Conservation (phyloP, 352 stramenopile species). For the Thalassiosira ordinaria region DNA sequence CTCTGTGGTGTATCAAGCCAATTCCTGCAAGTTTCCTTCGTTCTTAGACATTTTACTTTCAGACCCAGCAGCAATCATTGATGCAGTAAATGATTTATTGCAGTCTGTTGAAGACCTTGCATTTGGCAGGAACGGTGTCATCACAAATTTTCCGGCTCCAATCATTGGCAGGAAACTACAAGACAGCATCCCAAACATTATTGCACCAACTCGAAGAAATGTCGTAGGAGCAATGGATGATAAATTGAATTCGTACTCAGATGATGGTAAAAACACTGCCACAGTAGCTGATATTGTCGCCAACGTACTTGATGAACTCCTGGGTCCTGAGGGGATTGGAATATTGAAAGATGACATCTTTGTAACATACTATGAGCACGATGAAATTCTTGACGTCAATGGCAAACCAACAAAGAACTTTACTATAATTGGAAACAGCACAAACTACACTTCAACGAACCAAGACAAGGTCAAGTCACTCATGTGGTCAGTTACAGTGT, state of each 20-base stretch:
- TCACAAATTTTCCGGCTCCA: too few species aligned
- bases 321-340: not conserved
- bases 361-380: constrained; percentile 32
- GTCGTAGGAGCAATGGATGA: constrained; percentile 36
- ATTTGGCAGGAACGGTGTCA: constrained; percentile 25
- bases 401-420: too few species aligned
- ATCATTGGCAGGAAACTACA: too few species aligned
- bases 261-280: not conserved
- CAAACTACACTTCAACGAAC: too few species aligned
- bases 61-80: constrained; percentile 33
- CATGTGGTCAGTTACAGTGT: too few species aligned
- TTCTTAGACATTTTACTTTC: constrained; percentile 24
- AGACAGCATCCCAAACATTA: too few species aligned
- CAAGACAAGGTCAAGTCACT: constrained; percentile 35
- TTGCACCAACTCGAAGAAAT: too few species aligned
- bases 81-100: constrained; percentile 44
- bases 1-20: constrained; percentile 11
- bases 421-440: too few species aligned
- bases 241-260: constrained; percentile 23
- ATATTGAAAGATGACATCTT: constrained; percentile 1
- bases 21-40: not conserved
- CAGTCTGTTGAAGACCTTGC: constrained; percentile 22
- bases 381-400: constrained; percentile 15
- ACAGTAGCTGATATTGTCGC: constrained; percentile 39
- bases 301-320: constrained; percentile 17